Evolutionary conservation across 192 early-diverging fungal genomes (phyloP).

Genomic region (Spizellomyces sp.): DNA sequence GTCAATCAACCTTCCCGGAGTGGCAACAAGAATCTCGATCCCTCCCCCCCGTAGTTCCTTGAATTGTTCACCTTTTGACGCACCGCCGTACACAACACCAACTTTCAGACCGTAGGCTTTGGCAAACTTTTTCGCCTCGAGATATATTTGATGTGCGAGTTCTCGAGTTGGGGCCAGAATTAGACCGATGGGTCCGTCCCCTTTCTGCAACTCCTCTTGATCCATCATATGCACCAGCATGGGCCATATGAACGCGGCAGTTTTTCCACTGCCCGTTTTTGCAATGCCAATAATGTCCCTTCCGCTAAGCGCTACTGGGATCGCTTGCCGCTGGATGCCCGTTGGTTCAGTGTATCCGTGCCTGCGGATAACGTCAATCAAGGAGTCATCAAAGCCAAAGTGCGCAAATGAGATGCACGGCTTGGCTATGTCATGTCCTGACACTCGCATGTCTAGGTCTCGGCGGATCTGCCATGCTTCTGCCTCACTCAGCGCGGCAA

Average conservation of each 20-base stretch:
- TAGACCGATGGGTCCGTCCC: constrained; percentile 82
- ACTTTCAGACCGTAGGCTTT: constrained; percentile 71
- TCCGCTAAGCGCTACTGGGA: constrained; percentile 75
- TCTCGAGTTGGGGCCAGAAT: constrained; percentile 80
- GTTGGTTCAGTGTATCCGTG: constrained; percentile 73
- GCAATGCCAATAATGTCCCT: constrained; percentile 84
- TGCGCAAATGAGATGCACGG: constrained; percentile 85
- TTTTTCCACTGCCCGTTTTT: constrained; percentile 86
- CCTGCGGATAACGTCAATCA: constrained; percentile 63
- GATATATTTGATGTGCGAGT: constrained; percentile 76
- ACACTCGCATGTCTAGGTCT: constrained; percentile 68
- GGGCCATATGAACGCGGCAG: constrained; percentile 80
- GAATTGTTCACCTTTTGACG: constrained; percentile 81
- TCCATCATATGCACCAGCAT: constrained; percentile 88
- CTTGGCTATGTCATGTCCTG: constrained; percentile 62
- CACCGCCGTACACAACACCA: constrained; percentile 78
- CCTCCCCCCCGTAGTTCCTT: constrained; percentile 71
- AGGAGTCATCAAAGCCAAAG: constrained; percentile 76
- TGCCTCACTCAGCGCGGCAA: constrained; percentile 60
- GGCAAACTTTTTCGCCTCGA: constrained; percentile 80
- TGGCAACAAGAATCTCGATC: constrained; percentile 79
- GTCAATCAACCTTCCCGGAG: constrained; percentile 86
- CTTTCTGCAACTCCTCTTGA: constrained; percentile 70
- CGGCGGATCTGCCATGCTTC: constrained; percentile 56
- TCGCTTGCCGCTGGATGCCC: constrained; percentile 77